Conservation (phyloP, 768 basidiomycete species). For the Naematelia aurantialba region DNA sequence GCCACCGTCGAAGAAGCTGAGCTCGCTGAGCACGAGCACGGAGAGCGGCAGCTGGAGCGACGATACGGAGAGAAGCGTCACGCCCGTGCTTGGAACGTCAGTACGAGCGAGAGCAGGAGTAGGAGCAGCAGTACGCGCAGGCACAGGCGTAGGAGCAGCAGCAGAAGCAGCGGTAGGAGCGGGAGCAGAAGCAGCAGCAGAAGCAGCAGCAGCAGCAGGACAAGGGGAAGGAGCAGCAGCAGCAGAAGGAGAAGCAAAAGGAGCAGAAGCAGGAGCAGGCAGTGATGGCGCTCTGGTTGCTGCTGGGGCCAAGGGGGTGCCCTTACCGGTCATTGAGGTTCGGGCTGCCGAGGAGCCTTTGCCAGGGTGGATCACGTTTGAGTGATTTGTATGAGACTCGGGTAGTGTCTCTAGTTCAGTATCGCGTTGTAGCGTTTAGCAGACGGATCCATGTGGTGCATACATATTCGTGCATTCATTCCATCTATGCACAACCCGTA, state of each 20-base stretch:
- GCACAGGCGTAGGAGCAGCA: no score
- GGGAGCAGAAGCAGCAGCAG: no score
- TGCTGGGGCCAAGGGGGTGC: conserved; percentile 24
- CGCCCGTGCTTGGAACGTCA: conserved; percentile 4
- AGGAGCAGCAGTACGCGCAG: no score
- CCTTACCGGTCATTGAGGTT: conserved; percentile 39
- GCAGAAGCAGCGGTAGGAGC: no score
- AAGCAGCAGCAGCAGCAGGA: no score
- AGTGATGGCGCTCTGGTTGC: conserved; percentile 17
- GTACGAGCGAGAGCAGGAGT: no score
- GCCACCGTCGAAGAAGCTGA: conserved; percentile 27
- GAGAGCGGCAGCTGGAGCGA: background rate
- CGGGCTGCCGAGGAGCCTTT: conserved; percentile 8
- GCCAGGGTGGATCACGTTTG: conserved; percentile 32
- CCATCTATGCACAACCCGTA: no score
- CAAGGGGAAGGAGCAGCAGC: background rate
- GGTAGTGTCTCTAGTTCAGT: background rate
- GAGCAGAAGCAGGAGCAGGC: background rate
- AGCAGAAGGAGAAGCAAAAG: background rate
- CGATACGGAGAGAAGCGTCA: background rate
- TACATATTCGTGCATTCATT: background rate
- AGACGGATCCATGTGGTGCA: background rate
- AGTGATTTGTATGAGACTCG: background rate
- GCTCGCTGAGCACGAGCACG: conserved; percentile 8
- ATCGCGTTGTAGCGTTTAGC: background rate